Base-by-base conservation (phyloP, 768 basidiomycete genomes). In the Tylopilus subfusipes region DNA sequence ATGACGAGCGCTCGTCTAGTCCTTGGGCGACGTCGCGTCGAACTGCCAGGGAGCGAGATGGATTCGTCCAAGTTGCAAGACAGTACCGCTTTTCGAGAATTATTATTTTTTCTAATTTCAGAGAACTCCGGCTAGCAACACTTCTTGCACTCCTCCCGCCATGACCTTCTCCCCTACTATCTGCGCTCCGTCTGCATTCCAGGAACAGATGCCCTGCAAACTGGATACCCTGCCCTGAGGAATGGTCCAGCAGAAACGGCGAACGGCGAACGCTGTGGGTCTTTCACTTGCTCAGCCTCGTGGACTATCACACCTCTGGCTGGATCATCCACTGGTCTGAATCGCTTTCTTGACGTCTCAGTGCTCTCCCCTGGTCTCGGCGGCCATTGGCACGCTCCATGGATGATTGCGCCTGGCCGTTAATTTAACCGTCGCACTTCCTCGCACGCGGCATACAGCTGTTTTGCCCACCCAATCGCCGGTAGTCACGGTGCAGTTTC, bases 31-130 rank as follows among this genome's bases (percentile, higher is more conserved):
- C 30, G 27, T 31, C 38, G 34, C 34, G 34, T 36, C 3, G 34
- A 18, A 18, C 18, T 6, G 16, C 8, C 34, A 38, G 8, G 10
- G 36, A 19, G 9, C 19, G 21, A 21, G 16, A 36, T 14, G 38
- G 40, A 48, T 34, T 34, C 57, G 48, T 57, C 36, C 51, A 27
- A 52, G 63, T 49, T 25, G 53, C 42, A 40, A 44, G 46, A 40
- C 39, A 54, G 56, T 39, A 45, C 54, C 33, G 50, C 55, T 58
- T 68, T 69, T 63, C 57, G 59, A 69, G 67, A 68, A 69, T 65
- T 69, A 61, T 67, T 68, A 60, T 61, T 58, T 57, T 63, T 63
- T 60, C 42, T 52, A 62, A 63, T 68, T 68, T 62, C 58, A 68
- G 54, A 58, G 55, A 65, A 69, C 57, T 58, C 64, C 59, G 62